These are phyloP conservation scores for Priceomyces melissophilus DNA, from an alignment of 805 yeast species.

Conservation along the genomic window DNA sequence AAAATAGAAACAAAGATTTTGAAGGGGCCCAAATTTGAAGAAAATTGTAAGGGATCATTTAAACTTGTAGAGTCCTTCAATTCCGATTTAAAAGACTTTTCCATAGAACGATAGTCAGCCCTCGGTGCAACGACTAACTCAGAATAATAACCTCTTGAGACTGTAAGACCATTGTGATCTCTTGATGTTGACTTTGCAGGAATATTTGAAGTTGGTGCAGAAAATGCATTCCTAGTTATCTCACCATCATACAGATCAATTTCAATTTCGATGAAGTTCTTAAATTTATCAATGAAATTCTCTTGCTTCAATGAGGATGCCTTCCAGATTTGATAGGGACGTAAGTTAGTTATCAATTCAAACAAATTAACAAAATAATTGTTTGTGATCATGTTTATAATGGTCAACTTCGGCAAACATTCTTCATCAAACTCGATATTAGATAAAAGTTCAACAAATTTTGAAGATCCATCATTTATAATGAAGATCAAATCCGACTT, in stretches of 20 bases:
- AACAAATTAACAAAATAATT: constrained; percentile 39
- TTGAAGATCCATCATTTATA: constrained; percentile 37
- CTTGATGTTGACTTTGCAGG: background rate
- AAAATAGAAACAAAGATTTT: constrained; percentile 13
- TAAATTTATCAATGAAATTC: constrained; percentile 21
- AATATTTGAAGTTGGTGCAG: background rate
- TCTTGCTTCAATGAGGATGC: constrained; percentile 27
- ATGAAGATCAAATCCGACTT: constrained; percentile 29
- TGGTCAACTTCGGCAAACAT: constrained; percentile 25
- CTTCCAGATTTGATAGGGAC: constrained; percentile 40
- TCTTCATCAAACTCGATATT: constrained; percentile 9
- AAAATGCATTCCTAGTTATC: background rate
- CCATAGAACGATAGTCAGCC: constrained; percentile 27
- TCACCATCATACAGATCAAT: constrained; percentile 5
- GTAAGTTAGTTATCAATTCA: constrained; percentile 29
- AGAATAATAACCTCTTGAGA: constrained; percentile 14
- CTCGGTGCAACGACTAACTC: constrained; percentile 18
- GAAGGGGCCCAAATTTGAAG: constrained; percentile 21
- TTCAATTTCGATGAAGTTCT: constrained; percentile 26
- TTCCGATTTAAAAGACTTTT: constrained; percentile 26
- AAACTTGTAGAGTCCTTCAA: constrained; percentile 21
- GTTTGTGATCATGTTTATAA: constrained; percentile 37
- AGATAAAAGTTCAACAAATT: constrained; percentile 23
- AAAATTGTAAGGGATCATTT: constrained; percentile 29
- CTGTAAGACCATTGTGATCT: constrained; percentile 1